A percentile compares a stretch with the other conserved stretches of the same genome.
Conservation (phyloP, 208 protist genomes). For the Porcisia hertigi region DNA sequence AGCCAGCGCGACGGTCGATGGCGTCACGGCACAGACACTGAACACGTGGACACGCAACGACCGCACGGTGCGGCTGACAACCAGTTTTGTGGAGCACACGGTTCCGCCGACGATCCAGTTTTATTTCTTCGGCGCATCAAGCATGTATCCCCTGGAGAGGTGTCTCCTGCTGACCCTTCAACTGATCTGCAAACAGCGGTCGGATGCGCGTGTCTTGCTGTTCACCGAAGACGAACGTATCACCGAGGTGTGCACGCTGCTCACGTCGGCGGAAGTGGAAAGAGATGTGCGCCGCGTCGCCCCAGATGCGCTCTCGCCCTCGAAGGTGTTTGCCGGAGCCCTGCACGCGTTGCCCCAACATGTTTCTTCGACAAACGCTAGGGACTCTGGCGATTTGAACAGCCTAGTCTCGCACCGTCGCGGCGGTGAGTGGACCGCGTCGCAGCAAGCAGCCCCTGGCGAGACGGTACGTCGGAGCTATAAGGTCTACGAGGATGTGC, state of each 20-base stretch:
- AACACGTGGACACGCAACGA: constrained; percentile 91
- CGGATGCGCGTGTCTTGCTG: constrained; percentile 70
- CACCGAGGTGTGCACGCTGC: constrained; percentile 35
- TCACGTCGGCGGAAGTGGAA: constrained; percentile 29
- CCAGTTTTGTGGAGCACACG: constrained; percentile 88
- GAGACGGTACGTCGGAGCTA: neutral
- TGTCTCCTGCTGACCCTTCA: constrained; percentile 60
- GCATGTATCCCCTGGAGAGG: constrained; percentile 37
- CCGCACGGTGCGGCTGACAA: constrained; percentile 85
- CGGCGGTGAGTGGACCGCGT: too few species aligned
- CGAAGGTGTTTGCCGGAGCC: constrained; percentile 12
- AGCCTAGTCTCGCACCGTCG: neutral
- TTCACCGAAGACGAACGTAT: constrained; percentile 54
- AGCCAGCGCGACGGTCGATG: constrained; percentile 84
- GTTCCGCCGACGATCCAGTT: constrained; percentile 80
- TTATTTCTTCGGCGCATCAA: constrained; percentile 70
- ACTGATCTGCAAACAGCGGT: constrained; percentile 71
- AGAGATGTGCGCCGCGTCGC: constrained; percentile 13
- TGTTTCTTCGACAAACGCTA: neutral
- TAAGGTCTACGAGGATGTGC: constrained; percentile 28
- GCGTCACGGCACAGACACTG: constrained; percentile 78
- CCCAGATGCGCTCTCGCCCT: constrained; percentile 5
- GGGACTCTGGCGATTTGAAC: neutral
- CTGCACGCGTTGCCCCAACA: constrained; percentile 22
- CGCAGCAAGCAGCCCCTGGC: neutral